These are phyloP conservation scores for Paraphysoderma sedebokerense DNA, from an alignment of 371 early-diverging fungal genomes.

Conservation along the genomic window DNA sequence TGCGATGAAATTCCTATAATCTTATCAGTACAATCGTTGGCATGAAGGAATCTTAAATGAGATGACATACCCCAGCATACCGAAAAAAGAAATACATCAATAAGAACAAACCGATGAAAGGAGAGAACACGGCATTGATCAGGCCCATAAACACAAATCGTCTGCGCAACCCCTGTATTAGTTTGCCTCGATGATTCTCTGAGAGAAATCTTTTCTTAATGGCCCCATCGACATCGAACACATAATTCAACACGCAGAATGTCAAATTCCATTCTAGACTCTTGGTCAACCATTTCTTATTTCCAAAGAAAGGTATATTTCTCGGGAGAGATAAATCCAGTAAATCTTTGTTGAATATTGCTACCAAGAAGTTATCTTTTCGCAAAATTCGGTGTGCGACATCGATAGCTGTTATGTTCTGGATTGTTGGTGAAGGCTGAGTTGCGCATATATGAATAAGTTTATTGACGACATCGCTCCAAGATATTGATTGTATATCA, in stretches of 20 bases:
- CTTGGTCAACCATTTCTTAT: slow-evolving; percentile 39
- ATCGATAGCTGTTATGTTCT: slow-evolving; percentile 39
- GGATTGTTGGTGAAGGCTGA: slow-evolving; percentile 14
- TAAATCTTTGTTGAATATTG: slow-evolving; percentile 80
- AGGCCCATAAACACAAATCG: slow-evolving; percentile 76
- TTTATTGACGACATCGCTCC: slow-evolving; percentile 39
- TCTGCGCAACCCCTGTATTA: slow-evolving; percentile 50
- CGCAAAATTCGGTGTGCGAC: slow-evolving; percentile 89
- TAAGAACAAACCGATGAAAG: slow-evolving; percentile 71
- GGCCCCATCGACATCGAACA: slow-evolving; percentile 71
- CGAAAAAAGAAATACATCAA: slow-evolving; percentile 74
- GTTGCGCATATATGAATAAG: slow-evolving; percentile 2
- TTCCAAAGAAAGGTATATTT: slow-evolving; percentile 29
- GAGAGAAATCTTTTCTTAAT: slow-evolving; percentile 59
- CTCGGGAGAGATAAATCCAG: slow-evolving; percentile 59
- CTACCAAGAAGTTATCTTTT: slow-evolving; percentile 91
- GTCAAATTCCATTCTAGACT: slow-evolving; percentile 83
- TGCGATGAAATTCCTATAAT: slow-evolving; percentile 62
- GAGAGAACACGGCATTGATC: slow-evolving; percentile 64
- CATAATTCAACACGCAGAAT: slow-evolving; percentile 62
- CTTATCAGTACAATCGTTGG: neutral
- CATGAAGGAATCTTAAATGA: neutral
- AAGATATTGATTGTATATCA: slow-evolving; percentile 60
- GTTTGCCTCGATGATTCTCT: slow-evolving; percentile 34
- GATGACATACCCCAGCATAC: slow-evolving; percentile 65